Evolutionary conservation across 352 stramenopile genomes (phyloP).

Genomic region (Globisporangium nagaii): DNA sequence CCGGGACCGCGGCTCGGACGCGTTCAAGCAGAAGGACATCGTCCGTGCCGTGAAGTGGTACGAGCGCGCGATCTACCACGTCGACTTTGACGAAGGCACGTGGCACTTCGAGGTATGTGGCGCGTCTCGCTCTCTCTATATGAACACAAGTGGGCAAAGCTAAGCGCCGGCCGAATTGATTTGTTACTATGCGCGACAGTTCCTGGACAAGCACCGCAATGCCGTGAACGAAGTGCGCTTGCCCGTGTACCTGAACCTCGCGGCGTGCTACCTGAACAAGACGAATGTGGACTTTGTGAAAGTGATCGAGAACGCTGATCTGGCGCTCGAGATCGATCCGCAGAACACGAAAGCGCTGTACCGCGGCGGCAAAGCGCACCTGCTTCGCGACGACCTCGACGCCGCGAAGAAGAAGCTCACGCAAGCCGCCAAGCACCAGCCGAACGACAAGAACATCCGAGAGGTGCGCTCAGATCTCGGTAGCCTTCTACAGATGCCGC

Average conservation of each 20-base stretch:
- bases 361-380: constrained; percentile 53
- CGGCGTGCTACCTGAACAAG: constrained; percentile 59
- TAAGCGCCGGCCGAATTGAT: too few relatives aligned
- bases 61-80: constrained; percentile 68
- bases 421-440: constrained; percentile 48
- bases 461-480: constrained; percentile 26
- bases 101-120: constrained; percentile 72
- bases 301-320: constrained; percentile 56
- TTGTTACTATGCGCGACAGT: constrained; percentile 33
- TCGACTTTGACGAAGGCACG: constrained; percentile 83
- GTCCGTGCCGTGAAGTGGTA: constrained; percentile 57
- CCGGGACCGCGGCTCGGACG: constrained; percentile 51
- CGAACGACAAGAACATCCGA: constrained; percentile 67
- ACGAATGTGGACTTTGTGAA: constrained; percentile 32
- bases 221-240: constrained; percentile 69
- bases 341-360: constrained; percentile 85
- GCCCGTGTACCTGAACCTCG: constrained; percentile 77
- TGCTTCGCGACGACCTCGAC: constrained; percentile 53
- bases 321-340: constrained; percentile 66
- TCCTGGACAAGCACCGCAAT: constrained; percentile 63
- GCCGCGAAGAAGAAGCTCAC: constrained; percentile 58
- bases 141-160: too few relatives aligned
- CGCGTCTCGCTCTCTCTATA: too few relatives aligned
- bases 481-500: too few relatives aligned
- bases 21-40: constrained; percentile 53